Evolutionary conservation across 1,284 basidiomycete species (phyloP), one percentile per base, ranked within the genome.

Genomic region (Stereum hirsutum): DNA sequence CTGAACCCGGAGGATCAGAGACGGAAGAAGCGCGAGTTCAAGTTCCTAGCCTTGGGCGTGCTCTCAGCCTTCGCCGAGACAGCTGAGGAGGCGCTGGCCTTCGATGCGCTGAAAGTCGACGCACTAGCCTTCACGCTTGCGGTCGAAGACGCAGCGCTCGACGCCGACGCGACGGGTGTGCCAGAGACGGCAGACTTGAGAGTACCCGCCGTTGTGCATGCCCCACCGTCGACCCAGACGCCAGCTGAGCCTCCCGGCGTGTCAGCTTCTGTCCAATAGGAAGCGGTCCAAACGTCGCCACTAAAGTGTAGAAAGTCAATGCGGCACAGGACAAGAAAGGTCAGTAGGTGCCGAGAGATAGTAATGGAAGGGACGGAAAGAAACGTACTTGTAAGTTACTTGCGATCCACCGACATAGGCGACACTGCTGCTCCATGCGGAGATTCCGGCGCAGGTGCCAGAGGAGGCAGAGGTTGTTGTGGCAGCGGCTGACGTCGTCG

Each of bases 211-310:
- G 37, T 49, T 6, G 54, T 39, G 54, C 61, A 65, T 10, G 56
- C 54, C 12, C 64, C 64, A 48, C 58, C 52, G 50, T 65, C 59
- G 24, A 53, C 57, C 63, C 64, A 65, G 24, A 60, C 60, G 28
- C 56, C 64, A 20, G 58, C 69, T 41, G 63, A 44, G 17, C 57
- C 57, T 46, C 73, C 73, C 11, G 76, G 77, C 34, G 60, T 68
- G 50, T 79, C 76, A 36, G 60, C 68, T 53, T 75, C 59, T 15
- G 75, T 76, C 77, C 77, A 81, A 74, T 74, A 74, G 46, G 67
- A 60, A 12, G 71, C 70, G 31, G 68, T 71, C 69, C 70, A 75
- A 28, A 73, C 55, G 48, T 72, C 59, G 17, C 67, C 68, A 45
- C 59, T 62, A 46, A 25, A 34, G 20, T 30, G 10, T 21, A 6